Conservation (phyloP, 2,329 filamentous ascomycete species). For the Fusarium burgessii region DNA sequence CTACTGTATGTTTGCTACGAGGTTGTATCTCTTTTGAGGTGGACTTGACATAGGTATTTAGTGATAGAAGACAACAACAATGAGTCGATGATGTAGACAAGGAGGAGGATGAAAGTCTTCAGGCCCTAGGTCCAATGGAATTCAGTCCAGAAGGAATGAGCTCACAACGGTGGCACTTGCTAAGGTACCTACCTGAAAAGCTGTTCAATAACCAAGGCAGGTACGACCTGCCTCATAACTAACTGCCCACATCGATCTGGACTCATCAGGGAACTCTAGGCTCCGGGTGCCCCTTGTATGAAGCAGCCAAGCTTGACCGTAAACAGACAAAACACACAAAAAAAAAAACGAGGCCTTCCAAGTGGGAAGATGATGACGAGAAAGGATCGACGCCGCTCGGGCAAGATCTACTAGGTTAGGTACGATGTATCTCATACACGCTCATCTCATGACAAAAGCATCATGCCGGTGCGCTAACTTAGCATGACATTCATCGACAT, state of each 20-base stretch:
- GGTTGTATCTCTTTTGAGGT: neutral
- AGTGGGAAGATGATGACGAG: constrained; percentile 30
- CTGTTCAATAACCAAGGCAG: neutral
- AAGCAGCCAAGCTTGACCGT: constrained; percentile 3
- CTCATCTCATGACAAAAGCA: constrained; percentile 27
- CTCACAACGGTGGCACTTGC: constrained; percentile 17
- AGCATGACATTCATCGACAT: constrained; percentile 16
- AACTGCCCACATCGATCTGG: constrained; percentile 6
- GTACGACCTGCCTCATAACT: neutral
- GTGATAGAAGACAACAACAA: constrained; percentile 13
- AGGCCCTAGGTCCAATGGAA: constrained; percentile 24
- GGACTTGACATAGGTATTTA: neutral
- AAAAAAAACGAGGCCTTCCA: constrained; percentile 38
- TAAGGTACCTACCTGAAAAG: constrained; percentile 12
- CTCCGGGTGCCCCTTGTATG: constrained; percentile 18
- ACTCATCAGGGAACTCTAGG: constrained; percentile 2
- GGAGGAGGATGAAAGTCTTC: constrained; percentile 19
- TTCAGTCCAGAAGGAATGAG: constrained; percentile 10
- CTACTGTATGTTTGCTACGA: constrained; percentile 6
- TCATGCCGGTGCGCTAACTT: constrained; percentile 24
- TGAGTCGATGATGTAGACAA: constrained; percentile 16
- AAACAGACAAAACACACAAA: neutral
- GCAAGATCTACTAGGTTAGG: constrained; percentile 12
- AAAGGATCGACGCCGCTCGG: constrained; percentile 27
- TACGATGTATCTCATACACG: neutral